Evolutionary conservation across 139 green algal genomes (phyloP), one percentile per base, ranked within the genome.

Genomic region (Pleodorina starrii): DNA sequence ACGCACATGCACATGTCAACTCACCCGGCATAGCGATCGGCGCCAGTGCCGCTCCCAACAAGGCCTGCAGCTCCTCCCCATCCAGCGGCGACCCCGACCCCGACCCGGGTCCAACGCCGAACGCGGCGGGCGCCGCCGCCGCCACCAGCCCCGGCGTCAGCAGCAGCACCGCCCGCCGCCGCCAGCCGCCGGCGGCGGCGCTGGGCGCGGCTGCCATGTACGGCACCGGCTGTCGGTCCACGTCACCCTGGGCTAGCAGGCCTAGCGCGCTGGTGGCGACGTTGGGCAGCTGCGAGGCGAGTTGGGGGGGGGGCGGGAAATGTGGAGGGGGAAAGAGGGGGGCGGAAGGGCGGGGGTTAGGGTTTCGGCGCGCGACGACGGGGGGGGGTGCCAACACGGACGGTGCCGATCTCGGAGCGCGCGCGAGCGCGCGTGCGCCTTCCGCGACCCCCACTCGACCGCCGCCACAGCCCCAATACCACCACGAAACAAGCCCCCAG

Each of bases 21-120:
- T 40, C 7, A 73, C 82, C 82, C 14, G 89, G 89, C 81, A 92
- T 84, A 14, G 43, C 38, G 60, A 90, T 84, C 38, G 89, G 89
- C 75, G 75, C 76, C 66, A 92, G 83, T 5, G 89, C 89, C 0
- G 48, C n/a, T 16, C 73, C 89, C 60, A 92, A 38, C 75, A 90
- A 5, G 38, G 60, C 89, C 63, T 63, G 48, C 50, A 86, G 46
- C 63, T 92, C 89, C 0, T 48, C 82, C 6, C 12, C 2, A 9
- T n/a, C 57, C 27, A 59, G 9, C 36, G 57, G 9, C 35, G 36
- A 50, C 36, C 23, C 57, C 21, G 42, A 23, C 12, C 54, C 27
- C 16, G n/a, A n/a, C n/a, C n/a, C n/a, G n/a, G n/a, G n/a, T n/a
- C n/a, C n/a, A n/a, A n/a, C n/a, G n/a, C 32, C 42, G 59, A 48